Conservation (phyloP, 2,329 filamentous ascomycete genomes). For the Microsporum audouinii region DNA sequence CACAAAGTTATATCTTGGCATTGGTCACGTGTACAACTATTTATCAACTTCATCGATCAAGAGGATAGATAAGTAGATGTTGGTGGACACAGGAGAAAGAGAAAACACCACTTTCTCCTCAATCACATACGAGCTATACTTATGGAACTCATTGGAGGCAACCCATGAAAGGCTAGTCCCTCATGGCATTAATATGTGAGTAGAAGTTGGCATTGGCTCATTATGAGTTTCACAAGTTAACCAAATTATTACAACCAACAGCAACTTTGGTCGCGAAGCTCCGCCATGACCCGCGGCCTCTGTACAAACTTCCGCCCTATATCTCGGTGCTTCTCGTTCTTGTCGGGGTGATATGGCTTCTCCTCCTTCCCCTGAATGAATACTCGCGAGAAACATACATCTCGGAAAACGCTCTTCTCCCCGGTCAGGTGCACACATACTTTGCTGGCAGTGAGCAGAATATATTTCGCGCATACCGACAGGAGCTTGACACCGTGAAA, state of each 20-base stretch:
- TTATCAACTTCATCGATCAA: neutral
- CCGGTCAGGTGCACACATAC: slow-evolving; percentile 94
- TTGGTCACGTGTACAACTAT: neutral
- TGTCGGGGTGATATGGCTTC: slow-evolving; percentile 77
- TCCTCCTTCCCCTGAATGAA: slow-evolving; percentile 76
- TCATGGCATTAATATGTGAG: slow-evolving; percentile 34
- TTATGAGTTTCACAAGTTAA: neutral
- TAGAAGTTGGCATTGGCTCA: slow-evolving; percentile 3
- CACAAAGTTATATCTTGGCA: neutral
- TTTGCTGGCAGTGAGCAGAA: slow-evolving; percentile 95
- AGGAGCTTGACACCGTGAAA: slow-evolving; percentile 56
- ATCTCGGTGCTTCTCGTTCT: slow-evolving; percentile 74
- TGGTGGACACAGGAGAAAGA: neutral
- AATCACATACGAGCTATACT: neutral
- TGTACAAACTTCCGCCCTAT: slow-evolving; percentile 64
- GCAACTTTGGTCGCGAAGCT: slow-evolving; percentile 40
- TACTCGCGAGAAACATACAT: slow-evolving; percentile 93
- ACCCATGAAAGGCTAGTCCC: slow-evolving; percentile 20
- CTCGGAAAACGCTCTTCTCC: slow-evolving; percentile 90
- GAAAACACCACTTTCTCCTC: neutral
- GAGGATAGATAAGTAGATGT: neutral
- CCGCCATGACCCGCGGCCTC: slow-evolving; percentile 67
- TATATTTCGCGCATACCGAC: slow-evolving; percentile 78
- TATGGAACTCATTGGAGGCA: slow-evolving; percentile 17
- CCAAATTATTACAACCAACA: slow-evolving; percentile 8